Evolutionary conservation across 2,329 filamentous ascomycete genomes (phyloP).

Genomic region (Cryphonectria carpinicola): DNA sequence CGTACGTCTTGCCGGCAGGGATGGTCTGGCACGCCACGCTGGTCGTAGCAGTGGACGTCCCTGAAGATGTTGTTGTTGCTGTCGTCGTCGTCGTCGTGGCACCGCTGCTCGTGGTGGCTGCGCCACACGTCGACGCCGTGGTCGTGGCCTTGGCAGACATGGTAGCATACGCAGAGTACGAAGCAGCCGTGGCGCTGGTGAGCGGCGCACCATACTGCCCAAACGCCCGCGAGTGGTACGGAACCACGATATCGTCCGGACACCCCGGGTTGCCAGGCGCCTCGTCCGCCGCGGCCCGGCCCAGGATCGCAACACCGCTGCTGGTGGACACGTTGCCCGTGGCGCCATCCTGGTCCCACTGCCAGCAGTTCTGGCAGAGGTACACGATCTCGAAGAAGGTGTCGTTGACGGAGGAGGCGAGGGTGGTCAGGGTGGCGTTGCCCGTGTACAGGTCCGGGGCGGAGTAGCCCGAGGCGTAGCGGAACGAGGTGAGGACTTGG

Average conservation of each 20-base stretch:
- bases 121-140: conserved; percentile 32
- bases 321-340: conserved; percentile 42
- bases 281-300: conserved; percentile 53
- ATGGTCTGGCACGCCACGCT: conserved; percentile 16
- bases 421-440: conserved; percentile 59
- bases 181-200: conserved; percentile 36
- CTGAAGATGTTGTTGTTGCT: neutral
- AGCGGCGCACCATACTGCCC: conserved; percentile 39
- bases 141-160: conserved; percentile 37
- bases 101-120: neutral
- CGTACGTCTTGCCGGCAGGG: conserved; percentile 45
- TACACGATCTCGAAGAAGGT: conserved; percentile 63
- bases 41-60: conserved; percentile 39
- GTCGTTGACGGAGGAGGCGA: conserved; percentile 57
- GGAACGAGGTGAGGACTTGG: conserved; percentile 55
- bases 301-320: conserved; percentile 43
- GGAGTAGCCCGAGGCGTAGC: conserved; percentile 57
- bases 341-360: conserved; percentile 51
- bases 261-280: conserved; percentile 42
- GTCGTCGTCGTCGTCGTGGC: too few relatives aligned
- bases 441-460: conserved; percentile 60
- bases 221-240: conserved; percentile 38
- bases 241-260: conserved; percentile 36
- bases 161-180: conserved; percentile 38
- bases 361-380: conserved; percentile 57